phyloP scores from a whole-genome alignment of 2,329 filamentous ascomycete species.

The Ophiostoma quercus region DNA sequence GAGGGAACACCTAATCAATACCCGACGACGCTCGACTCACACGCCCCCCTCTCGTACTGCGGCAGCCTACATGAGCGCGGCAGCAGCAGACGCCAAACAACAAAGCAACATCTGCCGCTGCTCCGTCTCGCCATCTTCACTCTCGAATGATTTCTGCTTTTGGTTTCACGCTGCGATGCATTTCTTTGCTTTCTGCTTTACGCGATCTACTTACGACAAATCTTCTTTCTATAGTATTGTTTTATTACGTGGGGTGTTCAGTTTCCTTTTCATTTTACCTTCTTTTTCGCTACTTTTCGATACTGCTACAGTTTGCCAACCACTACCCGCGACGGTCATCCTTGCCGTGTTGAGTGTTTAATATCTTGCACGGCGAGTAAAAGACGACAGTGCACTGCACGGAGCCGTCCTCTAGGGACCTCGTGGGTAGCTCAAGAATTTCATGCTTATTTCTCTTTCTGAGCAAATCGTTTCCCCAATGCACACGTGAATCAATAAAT shows the following conservation, averaged over 20 bases:
- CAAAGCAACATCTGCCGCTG: neutral
- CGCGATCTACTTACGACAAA: neutral
- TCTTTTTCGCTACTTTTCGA: neutral
- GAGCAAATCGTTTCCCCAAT: neutral
- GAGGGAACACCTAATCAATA: neutral
- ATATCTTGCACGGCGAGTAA: neutral
- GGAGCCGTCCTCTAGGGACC: neutral
- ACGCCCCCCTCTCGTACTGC: neutral
- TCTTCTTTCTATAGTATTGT: neutral
- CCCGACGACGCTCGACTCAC: neutral
- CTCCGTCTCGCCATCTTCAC: neutral
- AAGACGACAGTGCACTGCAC: neutral
- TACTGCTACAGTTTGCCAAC: conserved; percentile 4
- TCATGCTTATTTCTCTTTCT: neutral
- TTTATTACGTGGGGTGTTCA: conserved; percentile 11
- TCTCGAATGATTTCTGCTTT: conserved; percentile 12
- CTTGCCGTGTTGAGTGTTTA: neutral
- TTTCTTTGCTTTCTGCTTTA: neutral
- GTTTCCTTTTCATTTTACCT: neutral
- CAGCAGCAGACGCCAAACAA: neutral
- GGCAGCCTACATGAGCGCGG: neutral
- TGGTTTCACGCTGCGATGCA: neutral
- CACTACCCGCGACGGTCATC: neutral
- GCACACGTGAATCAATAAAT: too few species aligned
- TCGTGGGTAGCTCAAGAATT: neutral